These are phyloP conservation scores for Gastrolobium villosum DNA, from an alignment of 306 rosid genomes.

Conservation along the genomic window DNA sequence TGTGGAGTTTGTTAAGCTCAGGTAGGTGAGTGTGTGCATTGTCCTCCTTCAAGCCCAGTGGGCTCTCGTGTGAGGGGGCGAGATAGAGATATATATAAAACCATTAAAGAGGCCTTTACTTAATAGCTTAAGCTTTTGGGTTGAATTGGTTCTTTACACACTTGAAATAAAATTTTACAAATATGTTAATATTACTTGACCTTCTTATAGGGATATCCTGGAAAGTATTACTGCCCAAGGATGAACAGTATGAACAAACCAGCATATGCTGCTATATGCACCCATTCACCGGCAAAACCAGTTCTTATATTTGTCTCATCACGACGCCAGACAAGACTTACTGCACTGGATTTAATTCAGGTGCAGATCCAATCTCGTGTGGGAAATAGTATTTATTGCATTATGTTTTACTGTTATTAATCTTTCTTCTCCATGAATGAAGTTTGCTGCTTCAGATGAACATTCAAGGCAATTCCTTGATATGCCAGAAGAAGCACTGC, in stretches of 20 bases:
- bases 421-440: slow-evolving; percentile 46
- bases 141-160: no score
- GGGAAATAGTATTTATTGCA: slow-evolving; percentile 42
- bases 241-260: slow-evolving; percentile 99
- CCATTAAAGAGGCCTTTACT: no score
- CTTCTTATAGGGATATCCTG: slow-evolving; percentile 86
- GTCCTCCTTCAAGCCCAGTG: no score
- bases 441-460: slow-evolving; percentile 98
- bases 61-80: no score
- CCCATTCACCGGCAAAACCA: slow-evolving; percentile 97
- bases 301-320: slow-evolving; percentile 97
- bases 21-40: no score
- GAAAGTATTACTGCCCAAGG: slow-evolving; percentile 97
- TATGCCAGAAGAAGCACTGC: slow-evolving; percentile 85
- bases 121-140: no score
- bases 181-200: slow-evolving; percentile 16
- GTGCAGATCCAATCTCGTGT: slow-evolving; percentile 52
- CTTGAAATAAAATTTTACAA: slow-evolving; percentile 10
- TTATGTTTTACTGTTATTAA: slow-evolving; percentile 34
- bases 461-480: slow-evolving; percentile 87
- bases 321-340: slow-evolving; percentile 97
- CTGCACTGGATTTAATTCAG: slow-evolving; percentile 96
- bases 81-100: no score
- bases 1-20: no score
- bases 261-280: slow-evolving; percentile 96